A percentile compares a stretch with the other conserved stretches of the same genome.
Conservation (phyloP, 2,329 filamentous ascomycete species). For the Microdochium nivale region DNA sequence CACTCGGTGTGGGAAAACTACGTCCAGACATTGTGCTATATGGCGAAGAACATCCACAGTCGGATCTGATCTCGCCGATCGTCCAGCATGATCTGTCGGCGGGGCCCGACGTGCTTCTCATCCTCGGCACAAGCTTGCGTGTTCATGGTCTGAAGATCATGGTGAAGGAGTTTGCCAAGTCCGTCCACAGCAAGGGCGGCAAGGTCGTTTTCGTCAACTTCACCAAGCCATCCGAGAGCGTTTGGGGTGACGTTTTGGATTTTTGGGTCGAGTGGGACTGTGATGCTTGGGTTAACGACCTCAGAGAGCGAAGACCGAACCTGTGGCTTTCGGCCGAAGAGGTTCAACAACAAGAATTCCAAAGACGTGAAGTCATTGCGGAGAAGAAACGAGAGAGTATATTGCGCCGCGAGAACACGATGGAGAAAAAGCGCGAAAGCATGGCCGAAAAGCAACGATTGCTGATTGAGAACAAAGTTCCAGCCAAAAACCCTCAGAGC, state of each 20-base stretch:
- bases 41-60: slow-evolving; percentile 63
- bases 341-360: slow-evolving; percentile 27
- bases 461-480: slow-evolving; percentile 9
- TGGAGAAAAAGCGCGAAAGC: slow-evolving; percentile 13
- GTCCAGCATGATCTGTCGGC: slow-evolving; percentile 59
- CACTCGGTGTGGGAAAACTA: slow-evolving; percentile 57
- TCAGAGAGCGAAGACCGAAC: slow-evolving; percentile 48
- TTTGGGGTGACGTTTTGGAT: slow-evolving; percentile 65
- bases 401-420: not conserved
- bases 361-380: slow-evolving; percentile 19
- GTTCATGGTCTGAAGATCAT: slow-evolving; percentile 66
- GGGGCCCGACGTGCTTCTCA: slow-evolving; percentile 58
- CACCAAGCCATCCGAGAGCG: slow-evolving; percentile 62
- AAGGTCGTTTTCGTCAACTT: slow-evolving; percentile 67
- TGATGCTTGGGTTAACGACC: slow-evolving; percentile 61
- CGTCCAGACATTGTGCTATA: slow-evolving; percentile 68
- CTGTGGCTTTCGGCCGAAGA: slow-evolving; percentile 47
- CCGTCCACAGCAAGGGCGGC: slow-evolving; percentile 58
- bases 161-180: slow-evolving; percentile 63
- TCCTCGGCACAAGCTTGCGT: slow-evolving; percentile 62
- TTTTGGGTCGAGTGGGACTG: slow-evolving; percentile 71
- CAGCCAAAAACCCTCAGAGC: slow-evolving; percentile 20
- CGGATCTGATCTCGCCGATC: slow-evolving; percentile 59
- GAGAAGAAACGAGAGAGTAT: slow-evolving; percentile 14
- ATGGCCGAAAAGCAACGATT: slow-evolving; percentile 13